Evolutionary conservation across 192 early-diverging fungal genomes (phyloP).

Genomic region (Coemansia sp.): DNA sequence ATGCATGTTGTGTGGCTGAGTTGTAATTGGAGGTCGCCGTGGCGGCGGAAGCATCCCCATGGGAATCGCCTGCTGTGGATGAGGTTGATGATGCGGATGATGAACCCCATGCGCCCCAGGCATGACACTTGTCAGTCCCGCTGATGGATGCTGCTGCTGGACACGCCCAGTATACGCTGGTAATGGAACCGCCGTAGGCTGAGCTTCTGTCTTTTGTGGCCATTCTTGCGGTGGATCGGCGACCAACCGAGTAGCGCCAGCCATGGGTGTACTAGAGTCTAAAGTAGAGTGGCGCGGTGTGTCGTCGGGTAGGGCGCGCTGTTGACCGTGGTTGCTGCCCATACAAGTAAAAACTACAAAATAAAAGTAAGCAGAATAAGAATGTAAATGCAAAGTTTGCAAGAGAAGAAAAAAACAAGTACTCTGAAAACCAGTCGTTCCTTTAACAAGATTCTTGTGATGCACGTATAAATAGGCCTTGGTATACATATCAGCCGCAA

Average conservation of each 20-base stretch:
- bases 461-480: not conserved
- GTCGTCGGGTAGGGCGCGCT: not conserved
- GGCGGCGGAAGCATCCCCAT: not conserved
- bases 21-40: slow-evolving; percentile 1
- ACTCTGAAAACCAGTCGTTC: not conserved
- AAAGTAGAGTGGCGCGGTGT: not conserved
- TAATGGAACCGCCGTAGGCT: not conserved
- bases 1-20: slow-evolving; percentile 1
- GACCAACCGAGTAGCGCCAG: not conserved
- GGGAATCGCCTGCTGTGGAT: not conserved
- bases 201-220: not conserved
- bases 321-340: slow-evolving; percentile 13
- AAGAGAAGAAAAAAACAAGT: not conserved
- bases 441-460: not conserved
- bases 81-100: not conserved
- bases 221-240: not conserved
- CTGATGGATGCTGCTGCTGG: slow-evolving; percentile 8
- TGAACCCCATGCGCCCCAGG: not conserved
- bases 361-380: not conserved
- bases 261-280: not conserved
- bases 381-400: not conserved
- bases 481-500: slow-evolving; percentile 3
- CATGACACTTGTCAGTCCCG: not conserved
- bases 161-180: not conserved
- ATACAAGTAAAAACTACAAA: slow-evolving; percentile 1